phyloP scores from a whole-genome alignment of 176 grass and related monocot species.

The maize (Zea mays) region Zm-B73-REFERENCE-NAM-5.0 NC_050102.1:174625001-174625500 shows the following conservation, averaged over 20 bases:
- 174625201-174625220: neutral
- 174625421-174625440: neutral
- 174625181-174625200: neutral
- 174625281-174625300: neutral
- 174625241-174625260: neutral
- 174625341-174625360: neutral
- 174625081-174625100: too few relatives aligned
- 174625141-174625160: neutral
- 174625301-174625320: neutral
- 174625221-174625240: neutral
- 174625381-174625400: neutral
- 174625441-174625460: neutral
- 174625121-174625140: neutral
- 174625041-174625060: too few relatives aligned
- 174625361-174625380: slow-evolving; percentile 8
- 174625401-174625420: slow-evolving; percentile 6
- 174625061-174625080: too few relatives aligned
- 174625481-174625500: neutral
- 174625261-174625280: neutral
- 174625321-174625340: neutral
- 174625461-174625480: neutral
- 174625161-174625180: too few relatives aligned
- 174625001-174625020: too few relatives aligned
- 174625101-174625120: too few relatives aligned
- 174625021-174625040: too few relatives aligned